Evolutionary conservation across 768 basidiomycete species (phyloP).

Genomic region (Boletus edulis): DNA sequence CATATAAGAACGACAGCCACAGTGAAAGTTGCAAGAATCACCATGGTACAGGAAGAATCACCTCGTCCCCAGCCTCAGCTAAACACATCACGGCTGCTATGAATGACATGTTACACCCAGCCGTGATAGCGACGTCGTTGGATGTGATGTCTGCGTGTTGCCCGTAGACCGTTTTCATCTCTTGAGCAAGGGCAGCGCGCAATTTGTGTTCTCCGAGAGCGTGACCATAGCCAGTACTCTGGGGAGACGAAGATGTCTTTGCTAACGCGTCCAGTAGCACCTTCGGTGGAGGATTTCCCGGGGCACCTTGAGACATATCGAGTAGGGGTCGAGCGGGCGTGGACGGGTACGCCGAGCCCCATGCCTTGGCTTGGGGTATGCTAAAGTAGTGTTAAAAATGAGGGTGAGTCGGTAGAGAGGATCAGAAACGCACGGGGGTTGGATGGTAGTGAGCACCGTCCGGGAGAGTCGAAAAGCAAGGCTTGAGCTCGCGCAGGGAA

Average conservation of each 20-base stretch:
- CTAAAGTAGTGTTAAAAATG: conserved; percentile 28
- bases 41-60: conserved; percentile 74
- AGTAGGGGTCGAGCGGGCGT: conserved; percentile 50
- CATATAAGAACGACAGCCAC: not conserved
- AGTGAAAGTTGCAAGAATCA: conserved; percentile 22
- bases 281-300: conserved; percentile 60
- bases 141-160: conserved; percentile 42
- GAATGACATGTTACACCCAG: conserved; percentile 76
- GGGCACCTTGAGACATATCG: conserved; percentile 77
- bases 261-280: conserved; percentile 49
- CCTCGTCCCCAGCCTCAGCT: conserved; percentile 67
- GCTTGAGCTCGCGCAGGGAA: not conserved
- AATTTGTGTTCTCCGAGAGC: conserved; percentile 57
- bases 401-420: not conserved
- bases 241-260: conserved; percentile 39
- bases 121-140: conserved; percentile 65
- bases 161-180: conserved; percentile 64
- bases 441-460: conserved; percentile 40
- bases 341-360: conserved; percentile 46
- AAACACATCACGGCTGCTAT: conserved; percentile 58
- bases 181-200: conserved; percentile 50
- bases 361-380: conserved; percentile 57
- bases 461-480: conserved; percentile 39
- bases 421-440: conserved; percentile 41
- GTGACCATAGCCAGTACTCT: conserved; percentile 53